Evolutionary conservation across 495 filamentous ascomycete genomes (phyloP), one percentile per base, ranked within the genome.

Genomic region (Aspergillus biplanus): DNA sequence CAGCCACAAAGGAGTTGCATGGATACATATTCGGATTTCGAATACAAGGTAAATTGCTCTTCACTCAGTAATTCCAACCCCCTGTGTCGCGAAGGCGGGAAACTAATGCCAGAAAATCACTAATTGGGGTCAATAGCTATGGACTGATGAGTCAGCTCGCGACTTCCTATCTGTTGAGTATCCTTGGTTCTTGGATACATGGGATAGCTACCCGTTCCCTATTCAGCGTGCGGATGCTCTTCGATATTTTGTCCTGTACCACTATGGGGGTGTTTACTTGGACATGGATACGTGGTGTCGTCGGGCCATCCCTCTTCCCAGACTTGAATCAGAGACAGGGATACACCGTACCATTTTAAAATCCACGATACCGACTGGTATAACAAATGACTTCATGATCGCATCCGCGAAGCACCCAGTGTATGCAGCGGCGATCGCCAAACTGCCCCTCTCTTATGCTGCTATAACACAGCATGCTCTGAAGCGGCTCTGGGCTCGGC

Each of bases 181-280:
- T 65, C 78, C 85, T 1, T 90, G 86, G 85, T 91, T 90, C 74
- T 75, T 89, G 33, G 76, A 82, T 18, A 86, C 85, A 0, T 92
- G 85, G 66, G 85, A 88, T 59, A 74, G 73, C 67, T 90, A 91
- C 67, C 76, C 70, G n/a, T 85, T 84, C 69, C 80, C 83, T 9
- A 88, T 91, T 60, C 87, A 90, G 71, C 82, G 89, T 21, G 89
- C 88, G 59, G 89, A 92, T 68, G 79, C 87, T 1, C 83, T 91
- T 55, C 81, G 88, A 48, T 92, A 91, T 68, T 91, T 92, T 69
- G 74, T 89, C 8, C 73, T 92, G 32, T 74, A 80, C 33, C 82
- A 87, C 65, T 90, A 85, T 65, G 89, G 89, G 31, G 89, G 89
- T 13, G 83, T 90, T 55, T 92, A 91, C 70, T 82, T 92, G 61